A percentile compares a stretch with the other conserved stretches of the same genome.
Evolutionary conservation across 192 early-diverging fungal genomes (phyloP).

Genomic region (Obelidium mucronatum): DNA sequence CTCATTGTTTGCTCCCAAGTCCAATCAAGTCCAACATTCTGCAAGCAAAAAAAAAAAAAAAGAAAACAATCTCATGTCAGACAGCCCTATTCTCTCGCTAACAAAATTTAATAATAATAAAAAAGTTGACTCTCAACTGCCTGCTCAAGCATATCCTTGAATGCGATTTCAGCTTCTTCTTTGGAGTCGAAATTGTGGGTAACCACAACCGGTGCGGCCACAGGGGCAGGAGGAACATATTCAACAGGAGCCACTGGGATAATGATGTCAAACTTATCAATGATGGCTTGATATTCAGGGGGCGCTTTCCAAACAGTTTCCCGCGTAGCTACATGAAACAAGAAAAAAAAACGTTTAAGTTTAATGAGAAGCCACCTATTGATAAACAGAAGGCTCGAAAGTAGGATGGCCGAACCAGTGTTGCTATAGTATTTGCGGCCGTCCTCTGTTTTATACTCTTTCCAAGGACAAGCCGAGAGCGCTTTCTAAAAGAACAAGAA

Average conservation of each 20-base stretch:
- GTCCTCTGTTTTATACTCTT: constrained; percentile 81
- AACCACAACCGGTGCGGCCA: neutral
- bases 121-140: constrained; percentile 55
- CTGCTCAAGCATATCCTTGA: constrained; percentile 74
- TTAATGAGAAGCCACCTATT: neutral
- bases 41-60: neutral
- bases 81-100: no score
- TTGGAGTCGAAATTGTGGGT: constrained; percentile 70
- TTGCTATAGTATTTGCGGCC: constrained; percentile 89
- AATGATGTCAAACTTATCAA: constrained; percentile 23
- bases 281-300: constrained; percentile 68
- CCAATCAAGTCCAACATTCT: constrained; percentile 84
- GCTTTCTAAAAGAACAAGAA: no score
- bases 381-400: neutral
- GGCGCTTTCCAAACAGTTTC: constrained; percentile 90
- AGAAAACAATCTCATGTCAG: neutral
- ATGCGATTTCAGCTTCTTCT: constrained; percentile 85
- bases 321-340: constrained; percentile 51
- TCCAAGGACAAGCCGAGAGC: constrained; percentile 75
- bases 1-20: constrained; percentile 94
- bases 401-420: constrained; percentile 33
- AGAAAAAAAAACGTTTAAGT: no score
- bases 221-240: neutral
- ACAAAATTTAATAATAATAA: no score
- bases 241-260: neutral